Percentiles rank a stretch among this genome's conserved stretches.
These are phyloP conservation scores for Phytopythium sindhum DNA, from an alignment of 352 stramenopile genomes.

Conservation along the genomic window DNA sequence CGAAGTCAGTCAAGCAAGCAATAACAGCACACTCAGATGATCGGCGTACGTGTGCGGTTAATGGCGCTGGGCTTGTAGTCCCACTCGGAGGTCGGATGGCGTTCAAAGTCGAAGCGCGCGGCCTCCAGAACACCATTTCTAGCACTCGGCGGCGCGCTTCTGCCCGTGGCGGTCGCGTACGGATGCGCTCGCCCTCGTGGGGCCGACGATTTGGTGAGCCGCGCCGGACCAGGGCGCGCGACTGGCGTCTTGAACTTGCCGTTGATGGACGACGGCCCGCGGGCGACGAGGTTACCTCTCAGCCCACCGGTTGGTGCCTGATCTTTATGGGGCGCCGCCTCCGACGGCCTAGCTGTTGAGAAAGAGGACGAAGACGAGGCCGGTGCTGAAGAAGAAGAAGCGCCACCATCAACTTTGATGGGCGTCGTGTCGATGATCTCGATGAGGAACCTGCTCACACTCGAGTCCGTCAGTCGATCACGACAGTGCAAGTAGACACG, in stretches of 20 bases:
- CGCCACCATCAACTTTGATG: slow-evolving; percentile 12
- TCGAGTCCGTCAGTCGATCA: neutral
- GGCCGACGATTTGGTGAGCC: slow-evolving; percentile 12
- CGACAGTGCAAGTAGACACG: neutral
- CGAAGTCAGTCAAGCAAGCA: neutral
- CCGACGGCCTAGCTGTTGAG: neutral
- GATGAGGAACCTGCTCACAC: slow-evolving; percentile 49
- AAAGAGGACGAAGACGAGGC: neutral
- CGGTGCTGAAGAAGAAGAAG: neutral
- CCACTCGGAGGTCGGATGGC: slow-evolving; percentile 63
- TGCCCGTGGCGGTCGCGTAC: slow-evolving; percentile 12
- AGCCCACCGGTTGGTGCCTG: neutral
- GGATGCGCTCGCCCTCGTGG: slow-evolving; percentile 8
- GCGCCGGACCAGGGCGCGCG: slow-evolving; percentile 10
- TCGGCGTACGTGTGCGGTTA: slow-evolving; percentile 39
- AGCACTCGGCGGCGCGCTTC: slow-evolving; percentile 5
- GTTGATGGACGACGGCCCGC: slow-evolving; percentile 8
- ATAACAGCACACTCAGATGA: neutral
- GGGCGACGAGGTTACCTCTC: neutral
- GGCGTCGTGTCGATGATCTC: slow-evolving; percentile 69
- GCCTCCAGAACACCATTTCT: slow-evolving; percentile 2
- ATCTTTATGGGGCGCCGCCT: neutral
- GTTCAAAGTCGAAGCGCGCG: slow-evolving; percentile 43
- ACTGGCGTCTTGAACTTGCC: slow-evolving; percentile 33
- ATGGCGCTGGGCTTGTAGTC: slow-evolving; percentile 41